Percentiles rank a stretch among this genome's conserved stretches.
Evolutionary conservation across 176 grass and related monocot species (phyloP).

Genomic region (Aegilops bicornis): DNA sequence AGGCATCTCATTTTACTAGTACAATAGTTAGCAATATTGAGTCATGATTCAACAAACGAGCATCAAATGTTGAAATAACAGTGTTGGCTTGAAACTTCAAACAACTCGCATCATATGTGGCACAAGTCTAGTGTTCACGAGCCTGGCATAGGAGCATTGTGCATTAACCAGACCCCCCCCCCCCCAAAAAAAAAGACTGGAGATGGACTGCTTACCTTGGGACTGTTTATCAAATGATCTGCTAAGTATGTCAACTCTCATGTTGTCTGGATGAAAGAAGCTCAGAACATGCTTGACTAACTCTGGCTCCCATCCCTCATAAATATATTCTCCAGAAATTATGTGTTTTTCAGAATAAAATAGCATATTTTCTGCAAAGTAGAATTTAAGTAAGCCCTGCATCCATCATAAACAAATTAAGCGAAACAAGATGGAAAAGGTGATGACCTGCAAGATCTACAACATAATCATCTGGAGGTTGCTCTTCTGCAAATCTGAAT

Average conservation of each 20-base stretch:
- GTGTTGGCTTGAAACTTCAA: not conserved
- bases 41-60: slow-evolving; percentile 13
- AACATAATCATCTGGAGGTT: slow-evolving; percentile 94
- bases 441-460: slow-evolving; percentile 79
- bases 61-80: not conserved
- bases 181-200: not conserved
- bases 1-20: slow-evolving; percentile 10
- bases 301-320: slow-evolving; percentile 80
- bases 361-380: slow-evolving; percentile 77
- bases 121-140: not conserved
- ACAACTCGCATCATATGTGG: not conserved
- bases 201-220: slow-evolving; percentile 55
- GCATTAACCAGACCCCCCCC: not conserved
- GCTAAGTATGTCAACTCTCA: slow-evolving; percentile 81
- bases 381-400: slow-evolving; percentile 18
- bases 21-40: not conserved
- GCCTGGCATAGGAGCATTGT: not conserved
- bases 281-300: slow-evolving; percentile 69
- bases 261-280: slow-evolving; percentile 89
- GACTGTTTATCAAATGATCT: slow-evolving; percentile 92
- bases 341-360: slow-evolving; percentile 82
- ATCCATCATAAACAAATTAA: slow-evolving; percentile 19
- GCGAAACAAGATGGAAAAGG: slow-evolving; percentile 29
- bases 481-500: slow-evolving; percentile 96
- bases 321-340: slow-evolving; percentile 84